These are phyloP conservation scores for Boletales sp. DNA, from an alignment of 768 basidiomycete species.

Conservation along the genomic window DNA sequence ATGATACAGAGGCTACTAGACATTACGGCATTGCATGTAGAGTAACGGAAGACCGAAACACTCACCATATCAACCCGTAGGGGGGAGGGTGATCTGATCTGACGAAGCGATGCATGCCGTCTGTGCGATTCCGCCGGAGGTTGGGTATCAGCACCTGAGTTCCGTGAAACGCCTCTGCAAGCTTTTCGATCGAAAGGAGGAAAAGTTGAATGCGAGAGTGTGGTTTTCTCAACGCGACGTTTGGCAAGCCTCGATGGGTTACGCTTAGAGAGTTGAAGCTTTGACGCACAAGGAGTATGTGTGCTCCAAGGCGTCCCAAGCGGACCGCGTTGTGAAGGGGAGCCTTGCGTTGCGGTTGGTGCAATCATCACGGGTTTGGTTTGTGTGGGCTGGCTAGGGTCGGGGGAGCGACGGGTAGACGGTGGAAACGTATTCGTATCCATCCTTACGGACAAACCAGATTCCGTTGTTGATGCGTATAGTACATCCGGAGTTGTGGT, in stretches of 20 bases:
- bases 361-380: neutral
- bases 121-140: neutral
- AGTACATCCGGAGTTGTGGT: neutral
- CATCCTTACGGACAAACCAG: neutral
- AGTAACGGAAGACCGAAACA: neutral
- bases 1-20: slow-evolving; percentile 27
- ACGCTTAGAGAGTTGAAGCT: neutral
- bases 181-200: neutral
- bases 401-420: no score
- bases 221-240: slow-evolving; percentile 1
- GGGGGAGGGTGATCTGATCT: slow-evolving; percentile 23
- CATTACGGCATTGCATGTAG: slow-evolving; percentile 10
- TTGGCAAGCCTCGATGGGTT: slow-evolving; percentile 6
- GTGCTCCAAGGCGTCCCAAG: neutral
- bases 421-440: neutral
- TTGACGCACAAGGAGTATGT: neutral
- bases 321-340: neutral
- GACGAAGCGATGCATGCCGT: slow-evolving; percentile 15
- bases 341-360: neutral
- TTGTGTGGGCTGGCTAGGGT: neutral
- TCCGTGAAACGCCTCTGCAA: slow-evolving; percentile 2
- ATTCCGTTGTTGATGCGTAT: neutral
- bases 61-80: slow-evolving; percentile 26
- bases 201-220: neutral
- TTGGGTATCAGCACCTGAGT: slow-evolving; percentile 1